Base-by-base conservation (phyloP, 371 early-diverging fungal genomes). In the Mucor piriformis region DNA sequence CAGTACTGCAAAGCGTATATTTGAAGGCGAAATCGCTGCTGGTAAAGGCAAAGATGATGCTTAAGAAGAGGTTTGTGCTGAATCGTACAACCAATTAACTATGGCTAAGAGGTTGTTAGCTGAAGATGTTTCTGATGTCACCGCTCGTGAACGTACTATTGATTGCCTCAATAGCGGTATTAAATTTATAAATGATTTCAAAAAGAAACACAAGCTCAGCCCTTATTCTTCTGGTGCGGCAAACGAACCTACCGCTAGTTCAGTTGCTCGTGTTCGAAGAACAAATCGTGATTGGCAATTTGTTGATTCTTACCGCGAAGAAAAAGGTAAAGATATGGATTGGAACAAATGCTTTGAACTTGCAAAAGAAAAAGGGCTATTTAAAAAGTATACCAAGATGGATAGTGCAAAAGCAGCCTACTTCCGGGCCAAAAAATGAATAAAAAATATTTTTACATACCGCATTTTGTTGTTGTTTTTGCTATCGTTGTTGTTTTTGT, bases 61-160 rank as follows among this genome's bases (percentile, higher is more conserved):
- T 37, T 54, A 54, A 34, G 50, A 59, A 50, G 48, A 59, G 50
- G 29, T 59, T 55, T 46, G 34, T 24, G 43, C 32, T 50, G 42
- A 38, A 51, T 55, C 53, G 12, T 56, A 47, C 46, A 48, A 49
- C 6, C 53, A 53, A 47, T 42, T 51, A 27, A 40, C 51, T 34
- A 37, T 43, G 44, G 50, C 57, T 23, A 59, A 59, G 43, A 34
- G 35, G 48, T 44, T 50, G 29, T 65, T 65, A 50, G 24, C 55
- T 10, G 60, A 59, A 60, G 50, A 56, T 51, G 38, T 47, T 18
- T 16, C 21, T 50, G 34, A 50, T 37, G 55, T 51, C 51, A 43
- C 46, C 25, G 40, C 65, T 50, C 50, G 47, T 33, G 55, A 59
- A 54, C 60, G 60, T 34, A 51, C 52, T 25, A 65, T 65, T 20